A percentile compares a stretch with the other conserved stretches of the same genome.
Conservation (phyloP, 2,329 filamentous ascomycete genomes). For the Truncatella angustata region DNA sequence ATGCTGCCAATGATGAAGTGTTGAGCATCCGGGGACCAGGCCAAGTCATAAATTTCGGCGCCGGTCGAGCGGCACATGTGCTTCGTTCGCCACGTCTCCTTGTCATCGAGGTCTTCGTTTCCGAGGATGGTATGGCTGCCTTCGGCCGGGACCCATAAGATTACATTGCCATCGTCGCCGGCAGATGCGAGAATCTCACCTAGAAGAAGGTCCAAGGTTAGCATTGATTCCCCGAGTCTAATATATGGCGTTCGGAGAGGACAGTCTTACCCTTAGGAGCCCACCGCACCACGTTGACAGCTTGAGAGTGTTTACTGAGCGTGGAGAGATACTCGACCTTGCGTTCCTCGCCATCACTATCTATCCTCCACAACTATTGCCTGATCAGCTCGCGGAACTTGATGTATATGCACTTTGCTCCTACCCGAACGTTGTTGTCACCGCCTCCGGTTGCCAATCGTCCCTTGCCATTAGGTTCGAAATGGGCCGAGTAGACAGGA, state of each 20-base stretch:
- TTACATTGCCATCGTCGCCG: slow-evolving; percentile 94
- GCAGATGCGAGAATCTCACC: slow-evolving; percentile 92
- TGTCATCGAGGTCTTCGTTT: slow-evolving; percentile 84
- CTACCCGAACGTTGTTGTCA: slow-evolving; percentile 89
- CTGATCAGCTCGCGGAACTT: neutral
- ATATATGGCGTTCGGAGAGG: neutral
- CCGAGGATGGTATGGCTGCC: slow-evolving; percentile 69
- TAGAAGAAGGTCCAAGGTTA: slow-evolving; percentile 32
- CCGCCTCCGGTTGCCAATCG: slow-evolving; percentile 91
- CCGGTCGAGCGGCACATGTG: slow-evolving; percentile 96
- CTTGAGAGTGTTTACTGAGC: slow-evolving; percentile 89
- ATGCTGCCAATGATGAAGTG: slow-evolving; percentile 99
- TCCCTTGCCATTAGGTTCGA: slow-evolving; percentile 88
- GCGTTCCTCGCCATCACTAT: slow-evolving; percentile 78
- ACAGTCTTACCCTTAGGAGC: slow-evolving; percentile 74
- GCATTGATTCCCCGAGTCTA: neutral
- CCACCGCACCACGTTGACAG: slow-evolving; percentile 97
- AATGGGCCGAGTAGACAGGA: slow-evolving; percentile 96
- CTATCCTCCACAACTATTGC: slow-evolving; percentile 74
- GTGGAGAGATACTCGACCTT: slow-evolving; percentile 92
- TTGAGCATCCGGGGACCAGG: slow-evolving; percentile 95
- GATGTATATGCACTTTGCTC: slow-evolving; percentile 33
- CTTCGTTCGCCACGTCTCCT: slow-evolving; percentile 94
- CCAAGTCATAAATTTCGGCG: slow-evolving; percentile 95
- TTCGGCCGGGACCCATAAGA: slow-evolving; percentile 92